Evolutionary conservation across 1,139 yeast species (phyloP).

Genomic region (Pichia sp.): DNA sequence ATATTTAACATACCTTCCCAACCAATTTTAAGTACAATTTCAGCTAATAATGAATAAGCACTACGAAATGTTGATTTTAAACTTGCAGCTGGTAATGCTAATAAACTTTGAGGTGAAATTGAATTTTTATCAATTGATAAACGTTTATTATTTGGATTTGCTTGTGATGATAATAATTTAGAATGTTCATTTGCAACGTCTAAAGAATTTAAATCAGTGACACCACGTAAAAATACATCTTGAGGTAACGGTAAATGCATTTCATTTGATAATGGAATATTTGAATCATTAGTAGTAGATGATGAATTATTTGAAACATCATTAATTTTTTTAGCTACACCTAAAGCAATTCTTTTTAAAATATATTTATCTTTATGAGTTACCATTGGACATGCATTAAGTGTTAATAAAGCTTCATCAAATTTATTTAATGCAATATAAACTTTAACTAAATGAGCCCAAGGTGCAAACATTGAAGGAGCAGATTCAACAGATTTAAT

Average conservation of each 20-base stretch:
- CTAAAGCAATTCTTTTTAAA: constrained; percentile 42
- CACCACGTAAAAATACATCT: constrained; percentile 51
- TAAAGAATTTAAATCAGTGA: constrained; percentile 45
- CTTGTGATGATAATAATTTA: constrained; percentile 26
- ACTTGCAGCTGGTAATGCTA: constrained; percentile 48
- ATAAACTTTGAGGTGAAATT: constrained; percentile 39
- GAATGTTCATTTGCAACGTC: constrained; percentile 47
- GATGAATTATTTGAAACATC: background rate
- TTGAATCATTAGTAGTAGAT: background rate
- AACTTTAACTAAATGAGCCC: constrained; percentile 47
- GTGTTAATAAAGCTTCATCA: constrained; percentile 50
- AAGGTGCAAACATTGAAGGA: constrained; percentile 51
- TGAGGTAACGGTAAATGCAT: constrained; percentile 52
- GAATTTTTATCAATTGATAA: background rate
- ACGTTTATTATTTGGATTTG: background rate
- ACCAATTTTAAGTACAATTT: constrained; percentile 51
- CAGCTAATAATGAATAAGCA: constrained; percentile 50
- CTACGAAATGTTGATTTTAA: constrained; percentile 52
- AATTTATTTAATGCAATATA: constrained; percentile 47
- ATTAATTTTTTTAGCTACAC: constrained; percentile 2
- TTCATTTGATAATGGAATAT: constrained; percentile 27
- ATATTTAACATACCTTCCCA: constrained; percentile 53
- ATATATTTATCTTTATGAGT: constrained; percentile 48
- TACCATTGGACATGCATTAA: constrained; percentile 60
- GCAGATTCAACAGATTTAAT: constrained; percentile 50